Conservation (phyloP, 768 basidiomycete genomes). For the Suillus hirtellus region DNA sequence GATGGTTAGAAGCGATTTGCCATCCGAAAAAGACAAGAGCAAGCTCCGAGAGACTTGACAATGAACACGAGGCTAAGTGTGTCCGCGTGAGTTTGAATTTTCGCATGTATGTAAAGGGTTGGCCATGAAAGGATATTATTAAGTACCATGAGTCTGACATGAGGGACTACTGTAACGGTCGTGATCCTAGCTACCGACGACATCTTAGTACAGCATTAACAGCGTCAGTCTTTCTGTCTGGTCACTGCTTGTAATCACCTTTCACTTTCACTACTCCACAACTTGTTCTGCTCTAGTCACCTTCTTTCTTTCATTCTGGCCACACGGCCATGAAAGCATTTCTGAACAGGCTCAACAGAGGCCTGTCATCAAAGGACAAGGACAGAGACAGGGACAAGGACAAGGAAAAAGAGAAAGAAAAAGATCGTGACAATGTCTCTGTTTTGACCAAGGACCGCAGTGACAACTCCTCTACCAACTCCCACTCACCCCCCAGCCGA, state of each 20-base stretch:
- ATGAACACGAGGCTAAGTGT: slow-evolving; percentile 3
- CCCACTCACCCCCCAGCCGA: slow-evolving; percentile 36
- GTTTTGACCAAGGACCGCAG: slow-evolving; percentile 31
- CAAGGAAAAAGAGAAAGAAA: slow-evolving; percentile 32
- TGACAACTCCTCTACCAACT: slow-evolving; percentile 29
- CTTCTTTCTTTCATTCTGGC: neutral
- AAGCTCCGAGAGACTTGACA: neutral
- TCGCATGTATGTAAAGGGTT: slow-evolving; percentile 9
- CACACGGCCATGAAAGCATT: slow-evolving; percentile 74
- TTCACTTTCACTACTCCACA: neutral
- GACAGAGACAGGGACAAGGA: slow-evolving; percentile 62
- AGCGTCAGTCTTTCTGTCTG: neutral
- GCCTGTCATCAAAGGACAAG: slow-evolving; percentile 48
- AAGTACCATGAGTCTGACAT: slow-evolving; percentile 1
- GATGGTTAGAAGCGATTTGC: neutral
- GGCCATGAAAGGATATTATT: slow-evolving; percentile 1
- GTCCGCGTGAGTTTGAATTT: slow-evolving; percentile 3
- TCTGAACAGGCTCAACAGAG: slow-evolving; percentile 72
- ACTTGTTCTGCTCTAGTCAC: neutral
- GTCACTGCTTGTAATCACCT: slow-evolving; percentile 12
- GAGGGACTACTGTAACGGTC: slow-evolving; percentile 2
- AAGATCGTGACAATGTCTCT: slow-evolving; percentile 28
- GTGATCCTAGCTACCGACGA: neutral
- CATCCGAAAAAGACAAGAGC: neutral
- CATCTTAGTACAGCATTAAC: neutral